Conservation (phyloP, 805 yeast species). For the Hanseniaspora lindneri region DNA sequence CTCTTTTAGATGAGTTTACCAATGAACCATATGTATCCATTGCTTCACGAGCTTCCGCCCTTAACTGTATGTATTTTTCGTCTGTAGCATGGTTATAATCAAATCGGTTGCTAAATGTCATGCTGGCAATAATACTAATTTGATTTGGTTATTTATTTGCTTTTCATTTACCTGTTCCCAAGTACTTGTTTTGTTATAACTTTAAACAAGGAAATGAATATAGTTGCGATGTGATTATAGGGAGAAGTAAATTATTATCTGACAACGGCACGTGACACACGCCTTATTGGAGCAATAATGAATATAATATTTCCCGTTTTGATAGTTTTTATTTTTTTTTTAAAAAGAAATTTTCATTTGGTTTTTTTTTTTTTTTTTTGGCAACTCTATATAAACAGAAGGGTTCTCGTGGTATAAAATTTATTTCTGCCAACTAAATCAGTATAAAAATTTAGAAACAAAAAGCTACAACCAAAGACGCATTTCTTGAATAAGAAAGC, state of each 20-base stretch:
- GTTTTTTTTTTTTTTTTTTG: background rate
- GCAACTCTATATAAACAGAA: background rate
- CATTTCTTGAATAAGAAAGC: background rate
- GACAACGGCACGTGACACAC: no score
- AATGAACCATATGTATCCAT: slow-evolving; percentile 43
- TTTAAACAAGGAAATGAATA: no score
- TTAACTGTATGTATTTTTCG: slow-evolving; percentile 45
- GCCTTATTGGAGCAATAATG: no score
- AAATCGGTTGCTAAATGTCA: background rate
- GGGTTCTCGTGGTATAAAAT: background rate
- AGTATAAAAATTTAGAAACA: background rate
- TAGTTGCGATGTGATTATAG: no score
- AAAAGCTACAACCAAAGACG: background rate
- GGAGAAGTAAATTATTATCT: no score
- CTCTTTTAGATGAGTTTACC: slow-evolving; percentile 59
- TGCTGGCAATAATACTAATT: background rate
- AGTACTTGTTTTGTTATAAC: no score
- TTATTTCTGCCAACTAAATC: no score
- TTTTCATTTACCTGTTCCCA: no score
- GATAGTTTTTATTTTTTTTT: background rate
- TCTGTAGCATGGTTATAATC: slow-evolving; percentile 71
- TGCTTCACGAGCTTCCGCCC: slow-evolving; percentile 60
- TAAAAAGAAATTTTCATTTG: background rate
- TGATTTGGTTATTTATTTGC: background rate
- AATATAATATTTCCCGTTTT: background rate